Evolutionary conservation across 2,329 filamentous ascomycete species (phyloP), one percentile per base, ranked within the genome.

Genomic region (Helicocarpus griseus): DNA sequence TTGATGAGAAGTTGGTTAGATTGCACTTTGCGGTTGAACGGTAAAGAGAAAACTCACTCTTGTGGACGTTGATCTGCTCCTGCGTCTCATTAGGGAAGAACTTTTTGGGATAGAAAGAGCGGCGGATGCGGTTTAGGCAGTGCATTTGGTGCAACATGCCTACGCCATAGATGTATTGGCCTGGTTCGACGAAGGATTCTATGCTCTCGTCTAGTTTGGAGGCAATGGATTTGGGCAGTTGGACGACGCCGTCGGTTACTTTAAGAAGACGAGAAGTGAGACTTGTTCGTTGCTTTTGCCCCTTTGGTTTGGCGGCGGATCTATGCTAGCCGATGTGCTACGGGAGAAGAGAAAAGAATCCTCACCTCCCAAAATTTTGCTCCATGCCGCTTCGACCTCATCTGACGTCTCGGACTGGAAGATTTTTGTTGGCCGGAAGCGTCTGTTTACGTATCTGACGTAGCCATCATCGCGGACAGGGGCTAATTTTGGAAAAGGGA

Each of bases 91-190:
- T 21, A 2, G 53, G 45, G 41, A 53, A 56, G 50, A 50, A 56
- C 39, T 51, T 53, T 19, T 53, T 48, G 5, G 53, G 24, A 35
- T 56, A 53, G 41, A 56, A 56, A 4, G 50, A 38, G 26, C 53
- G 49, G 22, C 54, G 54, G 48, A 56, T 53, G 8, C 53, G 50
- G 29, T 56, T 54, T n/a, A 56, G 41, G 48, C 53, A 56, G 31
- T 54, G 54, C 22, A 56, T 28, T 21, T 56, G 54, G 38, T 54
- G 53, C 19, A 48, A 56, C 21, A 56, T 49, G 31, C 39, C 51
- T 17, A 56, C 44, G 19, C 53, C 54, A 44, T 56, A 55, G 33
- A 56, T 48, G 29, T 49, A 54, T 19, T 52, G 29, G 11, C 40
- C 54, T 11, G 24, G 38, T 8, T 52, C 52, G 22, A 44, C 31